Percentiles rank a stretch among this genome's conserved stretches.
phyloP scores from a whole-genome alignment of 2,329 filamentous ascomycete genomes.

The Catunica adiposa region DNA sequence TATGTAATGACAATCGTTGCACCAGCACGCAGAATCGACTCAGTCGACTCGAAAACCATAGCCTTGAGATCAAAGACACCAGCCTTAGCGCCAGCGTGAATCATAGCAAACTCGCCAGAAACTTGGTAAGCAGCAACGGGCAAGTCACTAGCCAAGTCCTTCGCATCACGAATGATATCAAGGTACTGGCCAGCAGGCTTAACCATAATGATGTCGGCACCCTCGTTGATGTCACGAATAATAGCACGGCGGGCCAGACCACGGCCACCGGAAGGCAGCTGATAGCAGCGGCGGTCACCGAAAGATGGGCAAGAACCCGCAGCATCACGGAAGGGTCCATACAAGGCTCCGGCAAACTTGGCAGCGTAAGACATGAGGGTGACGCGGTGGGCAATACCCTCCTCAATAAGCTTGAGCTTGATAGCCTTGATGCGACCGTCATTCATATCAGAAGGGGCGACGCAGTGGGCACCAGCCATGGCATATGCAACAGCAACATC shows the following conservation, averaged over 20 bases:
- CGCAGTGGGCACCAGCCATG: slow-evolving; percentile 87
- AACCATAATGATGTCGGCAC: slow-evolving; percentile 97
- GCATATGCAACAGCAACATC: slow-evolving; percentile 98
- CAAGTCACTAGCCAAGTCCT: slow-evolving; percentile 80
- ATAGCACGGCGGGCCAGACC: slow-evolving; percentile 87
- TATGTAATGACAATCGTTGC: slow-evolving; percentile 89
- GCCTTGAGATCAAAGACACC: slow-evolving; percentile 89
- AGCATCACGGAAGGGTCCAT: slow-evolving; percentile 93
- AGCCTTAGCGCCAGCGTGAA: slow-evolving; percentile 85
- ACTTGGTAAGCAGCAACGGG: slow-evolving; percentile 95
- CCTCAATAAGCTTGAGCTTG: slow-evolving; percentile 93
- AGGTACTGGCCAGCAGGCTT: slow-evolving; percentile 93
- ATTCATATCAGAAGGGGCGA: slow-evolving; percentile 97
- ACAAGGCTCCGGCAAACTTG: slow-evolving; percentile 92
- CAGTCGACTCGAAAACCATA: slow-evolving; percentile 89
- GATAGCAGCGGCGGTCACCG: slow-evolving; percentile 91
- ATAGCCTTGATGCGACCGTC: slow-evolving; percentile 94
- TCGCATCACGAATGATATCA: slow-evolving; percentile 94
- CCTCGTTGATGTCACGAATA: slow-evolving; percentile 74
- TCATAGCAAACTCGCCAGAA: slow-evolving; percentile 94
- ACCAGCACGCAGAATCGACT: slow-evolving; percentile 82
- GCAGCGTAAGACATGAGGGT: slow-evolving; percentile 96
- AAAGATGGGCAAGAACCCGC: slow-evolving; percentile 83
- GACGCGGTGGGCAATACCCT: slow-evolving; percentile 78
- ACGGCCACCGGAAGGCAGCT: slow-evolving; percentile 80